Base-by-base conservation (phyloP, 257 asterid genomes). In the Primulina tabacum region DNA sequence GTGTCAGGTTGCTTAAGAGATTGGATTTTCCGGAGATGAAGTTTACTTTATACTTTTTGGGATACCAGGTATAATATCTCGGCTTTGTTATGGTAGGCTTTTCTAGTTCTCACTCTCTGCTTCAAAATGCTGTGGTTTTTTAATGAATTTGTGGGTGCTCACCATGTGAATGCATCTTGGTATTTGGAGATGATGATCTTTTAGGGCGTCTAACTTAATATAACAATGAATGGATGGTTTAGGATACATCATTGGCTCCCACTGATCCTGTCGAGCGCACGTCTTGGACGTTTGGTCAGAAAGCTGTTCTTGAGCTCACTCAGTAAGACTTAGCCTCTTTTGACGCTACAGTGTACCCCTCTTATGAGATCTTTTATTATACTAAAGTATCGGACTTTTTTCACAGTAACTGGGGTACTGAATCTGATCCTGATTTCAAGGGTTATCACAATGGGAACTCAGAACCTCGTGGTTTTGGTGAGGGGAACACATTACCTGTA, bases 381-480 rank as follows among this genome's bases (percentile, higher is more conserved):
- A 16, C 35, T 68, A 77, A 30, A 65, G 66, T 58, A 52, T 71
- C 68, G 16, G 14, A 14, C 34, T 53, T 62, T 77, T 74, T 55
- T 72, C 64, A 56, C 87, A 94, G 97, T 75, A 94, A 85, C 79
- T 91, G 99, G 97, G 97, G 96, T 65, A 86, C 90, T 6, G 96
- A 94, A 80, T 83, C 78, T 71, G 96, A 94, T 79, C 89, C 98
- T 30, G 79, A 94, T 40, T 94, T 91, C 77, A 85, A 88, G 77
- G 92, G 90, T 26, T 85, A 94, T 76, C 97, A 91, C 77, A 85
- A 83, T 68, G 99, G 99, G 35, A 94, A 94, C 86, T 80, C 95
- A 20, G 97, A 91, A 8, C 97, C 99, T 76, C 88, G 86, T 65
- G 99, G 97, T 62, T 94, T 85, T 81, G 99, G 99, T 91, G 81